A percentile compares a stretch with the other conserved stretches of the same genome.
phyloP scores from a whole-genome alignment of 805 yeast genomes.

The Cephaloascus albidus region DNA sequence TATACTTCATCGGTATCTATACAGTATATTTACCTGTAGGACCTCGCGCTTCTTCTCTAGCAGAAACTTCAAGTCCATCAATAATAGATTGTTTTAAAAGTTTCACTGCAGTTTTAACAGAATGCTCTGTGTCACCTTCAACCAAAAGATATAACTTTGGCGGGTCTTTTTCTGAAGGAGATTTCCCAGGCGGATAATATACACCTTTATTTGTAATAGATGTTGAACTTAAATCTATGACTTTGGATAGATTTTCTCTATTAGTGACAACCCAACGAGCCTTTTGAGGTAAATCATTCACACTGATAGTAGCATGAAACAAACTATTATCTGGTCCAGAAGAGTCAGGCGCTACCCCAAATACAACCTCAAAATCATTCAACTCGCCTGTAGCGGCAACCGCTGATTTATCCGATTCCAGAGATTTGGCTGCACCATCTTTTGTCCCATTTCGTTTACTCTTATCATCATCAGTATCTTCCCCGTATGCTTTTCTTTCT shows the following conservation, averaged over 20 bases:
- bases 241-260: constrained; percentile 49
- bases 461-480: constrained; percentile 17
- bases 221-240: constrained; percentile 64
- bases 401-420: constrained; percentile 3
- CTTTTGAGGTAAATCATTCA: constrained; percentile 79
- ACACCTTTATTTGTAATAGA: constrained; percentile 80
- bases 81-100: constrained; percentile 45
- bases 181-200: constrained; percentile 54
- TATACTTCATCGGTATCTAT: constrained; percentile 6
- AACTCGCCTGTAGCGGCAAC: constrained; percentile 9
- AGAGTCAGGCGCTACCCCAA: constrained; percentile 33
- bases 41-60: constrained; percentile 30
- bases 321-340: constrained; percentile 35
- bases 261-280: constrained; percentile 74
- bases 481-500: constrained; percentile 42
- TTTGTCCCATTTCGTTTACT: constrained; percentile 50
- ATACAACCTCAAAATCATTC: constrained; percentile 37
- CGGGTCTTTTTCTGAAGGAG: constrained; percentile 46
- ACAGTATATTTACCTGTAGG: constrained; percentile 43
- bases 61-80: constrained; percentile 44
- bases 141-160: constrained; percentile 71
- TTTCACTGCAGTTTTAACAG: constrained; percentile 51
- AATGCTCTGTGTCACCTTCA: constrained; percentile 59
- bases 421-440: constrained; percentile 15
- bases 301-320: constrained; percentile 60